Base-by-base conservation (phyloP, 176 grass and related monocot genomes). In the Oropetium thomaeum region DNA sequence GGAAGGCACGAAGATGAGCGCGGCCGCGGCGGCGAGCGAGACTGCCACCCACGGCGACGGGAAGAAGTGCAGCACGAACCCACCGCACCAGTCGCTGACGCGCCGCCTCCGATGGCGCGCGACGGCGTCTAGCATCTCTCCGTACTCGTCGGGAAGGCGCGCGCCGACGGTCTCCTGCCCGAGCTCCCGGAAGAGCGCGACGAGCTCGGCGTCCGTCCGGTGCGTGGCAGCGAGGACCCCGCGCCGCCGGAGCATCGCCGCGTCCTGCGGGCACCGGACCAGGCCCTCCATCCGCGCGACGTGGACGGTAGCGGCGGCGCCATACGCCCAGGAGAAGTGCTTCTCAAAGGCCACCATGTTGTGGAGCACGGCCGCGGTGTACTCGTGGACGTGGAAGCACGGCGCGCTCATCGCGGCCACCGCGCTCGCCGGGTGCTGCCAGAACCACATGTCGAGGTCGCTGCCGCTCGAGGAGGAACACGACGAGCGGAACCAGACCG, bases 261-360 rank as follows among this genome's bases (percentile, higher is more conserved):
- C 84, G 71, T 90, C 84, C 58, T 12, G 11, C 12, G 60, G 1
- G 33, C 65, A 80, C 2, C 72, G 69, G 19, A 90, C 13, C 8
- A 90, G 75, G n/a, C 80, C 64, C 54, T 81, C 84, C 83, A 90
- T 72, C 40, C 80, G 44, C 2, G 76, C 74, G 0, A 75, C 57
- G 58, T 90, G 77, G 22, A 28, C 61, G 20, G 84, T 84, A 4
- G 77, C 74, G 70, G 62, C 55, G 0, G 75, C 75, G 39, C 80
- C 80, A 30, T 80, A 44, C 27, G 49, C 74, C 74, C 73, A 81
- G 65, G 81, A 75, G 47, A 69, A 77, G 38, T 62, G 47, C 44
- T 81, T 83, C 84, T 87, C 84, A 40, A 84, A 90, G 58, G 88
- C 75, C 26, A 87, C 11, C 1, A 90, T 57, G 65, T 77, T 84